Evolutionary conservation across 1,284 basidiomycete genomes (phyloP).

Genomic region (Mycosarcoma maydis): DNA sequence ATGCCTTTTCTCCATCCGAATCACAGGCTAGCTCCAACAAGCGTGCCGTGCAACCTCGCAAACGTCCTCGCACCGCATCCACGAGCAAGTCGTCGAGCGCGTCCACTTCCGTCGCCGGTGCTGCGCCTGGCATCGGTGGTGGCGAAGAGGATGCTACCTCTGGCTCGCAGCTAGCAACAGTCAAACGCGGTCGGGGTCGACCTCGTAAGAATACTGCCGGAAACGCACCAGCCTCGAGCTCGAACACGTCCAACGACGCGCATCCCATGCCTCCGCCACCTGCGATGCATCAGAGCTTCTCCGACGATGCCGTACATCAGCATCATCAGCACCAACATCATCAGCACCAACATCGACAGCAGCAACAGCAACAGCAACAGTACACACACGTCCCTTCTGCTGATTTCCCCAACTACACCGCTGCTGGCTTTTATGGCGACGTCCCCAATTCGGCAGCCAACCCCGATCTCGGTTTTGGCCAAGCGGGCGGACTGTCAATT

Average conservation of each 20-base stretch:
- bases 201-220: constrained; percentile 38
- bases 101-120: constrained; percentile 7
- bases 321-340: constrained; percentile 43
- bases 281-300: constrained; percentile 36
- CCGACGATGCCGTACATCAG: constrained; percentile 31
- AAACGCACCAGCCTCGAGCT: neutral
- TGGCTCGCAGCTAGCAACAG: constrained; percentile 16
- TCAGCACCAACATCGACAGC: constrained; percentile 42
- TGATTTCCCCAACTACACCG: constrained; percentile 22
- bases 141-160: constrained; percentile 24
- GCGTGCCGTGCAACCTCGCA: constrained; percentile 16
- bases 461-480: constrained; percentile 10
- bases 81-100: constrained; percentile 33
- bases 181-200: constrained; percentile 42
- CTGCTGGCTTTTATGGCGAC: constrained; percentile 18
- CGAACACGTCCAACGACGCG: constrained; percentile 10
- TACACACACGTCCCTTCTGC: constrained; percentile 34
- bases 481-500: constrained; percentile 3
- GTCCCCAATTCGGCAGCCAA: neutral
- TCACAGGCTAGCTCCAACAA: constrained; percentile 39
- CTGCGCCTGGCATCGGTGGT: constrained; percentile 1
- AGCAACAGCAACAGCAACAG: constrained; percentile 23
- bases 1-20: constrained; percentile 22
- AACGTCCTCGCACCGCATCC: constrained; percentile 34
- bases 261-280: constrained; percentile 34